Conservation (phyloP, 2,329 filamentous ascomycete species). For the Trichoderma atroviride region DNA sequence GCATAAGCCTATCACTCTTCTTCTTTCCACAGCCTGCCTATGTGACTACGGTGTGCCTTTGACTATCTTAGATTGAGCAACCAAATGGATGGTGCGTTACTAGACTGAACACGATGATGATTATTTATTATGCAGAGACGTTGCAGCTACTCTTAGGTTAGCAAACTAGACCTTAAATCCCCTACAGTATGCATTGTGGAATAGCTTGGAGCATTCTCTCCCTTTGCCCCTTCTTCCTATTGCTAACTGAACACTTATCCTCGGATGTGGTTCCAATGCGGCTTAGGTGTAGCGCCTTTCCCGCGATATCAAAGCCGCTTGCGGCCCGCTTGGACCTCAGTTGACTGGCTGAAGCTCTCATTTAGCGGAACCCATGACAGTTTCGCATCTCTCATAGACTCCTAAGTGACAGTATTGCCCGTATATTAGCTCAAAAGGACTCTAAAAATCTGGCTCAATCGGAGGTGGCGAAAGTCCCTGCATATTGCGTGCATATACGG, state of each 20-base stretch:
- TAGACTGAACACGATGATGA: neutral
- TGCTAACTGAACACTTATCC: neutral
- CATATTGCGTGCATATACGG: neutral
- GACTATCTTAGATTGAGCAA: neutral
- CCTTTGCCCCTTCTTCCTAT: neutral
- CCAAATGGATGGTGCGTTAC: neutral
- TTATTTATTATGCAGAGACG: neutral
- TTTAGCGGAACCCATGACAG: neutral
- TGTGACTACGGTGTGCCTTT: neutral
- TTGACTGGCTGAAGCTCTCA: neutral
- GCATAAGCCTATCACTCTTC: no score
- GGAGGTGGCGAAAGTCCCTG: neutral
- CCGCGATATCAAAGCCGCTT: neutral
- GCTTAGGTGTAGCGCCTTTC: neutral
- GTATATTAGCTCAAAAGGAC: neutral
- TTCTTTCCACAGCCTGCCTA: no score
- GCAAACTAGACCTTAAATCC: neutral
- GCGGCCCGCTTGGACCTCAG: neutral
- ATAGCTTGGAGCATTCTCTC: neutral
- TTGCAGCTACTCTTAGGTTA: neutral
- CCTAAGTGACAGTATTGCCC: neutral
- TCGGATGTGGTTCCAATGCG: neutral
- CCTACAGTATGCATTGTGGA: neutral
- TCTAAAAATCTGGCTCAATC: neutral
- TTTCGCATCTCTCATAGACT: neutral